phyloP scores from a whole-genome alignment of 148 eudicot genomes.

The Amaranthus hypochondriacus region DNA sequence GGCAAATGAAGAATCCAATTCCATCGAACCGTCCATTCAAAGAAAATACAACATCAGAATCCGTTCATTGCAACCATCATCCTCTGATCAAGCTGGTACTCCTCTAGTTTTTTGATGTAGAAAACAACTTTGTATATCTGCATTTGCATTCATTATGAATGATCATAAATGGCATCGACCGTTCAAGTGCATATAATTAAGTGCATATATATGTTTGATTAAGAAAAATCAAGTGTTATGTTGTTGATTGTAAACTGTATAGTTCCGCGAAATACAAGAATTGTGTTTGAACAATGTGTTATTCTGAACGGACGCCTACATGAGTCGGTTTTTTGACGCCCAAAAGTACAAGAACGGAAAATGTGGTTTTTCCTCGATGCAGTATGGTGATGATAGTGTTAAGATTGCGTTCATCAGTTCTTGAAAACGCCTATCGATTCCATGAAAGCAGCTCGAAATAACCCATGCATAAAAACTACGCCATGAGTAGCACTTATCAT shows the following conservation, averaged over 20 bases:
- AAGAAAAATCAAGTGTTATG: not conserved
- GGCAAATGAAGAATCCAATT: slow-evolving; percentile 37
- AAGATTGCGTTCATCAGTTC: no score
- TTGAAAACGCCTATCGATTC: no score
- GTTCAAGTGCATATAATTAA: slow-evolving; percentile 16
- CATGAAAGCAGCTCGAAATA: no score
- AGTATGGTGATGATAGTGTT: no score
- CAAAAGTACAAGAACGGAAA: no score
- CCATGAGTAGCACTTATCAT: no score
- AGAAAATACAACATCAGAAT: slow-evolving; percentile 58
- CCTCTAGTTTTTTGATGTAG: slow-evolving; percentile 36
- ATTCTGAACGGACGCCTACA: no score
- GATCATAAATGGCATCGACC: not conserved
- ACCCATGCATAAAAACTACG: no score
- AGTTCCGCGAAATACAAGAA: slow-evolving; percentile 10
- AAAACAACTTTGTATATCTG: not conserved
- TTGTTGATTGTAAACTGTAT: slow-evolving; percentile 18
- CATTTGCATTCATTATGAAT: not conserved
- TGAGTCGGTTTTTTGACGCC: no score
- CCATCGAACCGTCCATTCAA: slow-evolving; percentile 28
- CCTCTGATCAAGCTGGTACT: slow-evolving; percentile 34
- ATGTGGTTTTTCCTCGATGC: no score
- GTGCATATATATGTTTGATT: slow-evolving; percentile 4
- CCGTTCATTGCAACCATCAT: slow-evolving; percentile 65
- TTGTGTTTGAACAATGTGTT: not conserved